Conservation (phyloP, 305 asterid genomes). For the Andrographis paniculata region DNA sequence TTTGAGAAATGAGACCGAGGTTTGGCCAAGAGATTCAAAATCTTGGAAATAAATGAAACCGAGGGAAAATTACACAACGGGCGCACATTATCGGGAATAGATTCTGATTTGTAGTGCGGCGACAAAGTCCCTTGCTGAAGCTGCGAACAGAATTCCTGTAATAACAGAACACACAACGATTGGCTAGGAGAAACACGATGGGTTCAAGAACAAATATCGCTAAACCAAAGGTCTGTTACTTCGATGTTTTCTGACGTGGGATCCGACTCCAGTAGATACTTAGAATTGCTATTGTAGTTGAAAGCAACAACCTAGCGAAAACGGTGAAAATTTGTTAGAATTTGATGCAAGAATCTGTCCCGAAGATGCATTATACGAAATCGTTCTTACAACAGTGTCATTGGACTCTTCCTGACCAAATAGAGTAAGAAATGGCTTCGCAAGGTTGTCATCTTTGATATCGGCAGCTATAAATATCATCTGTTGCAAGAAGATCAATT, state of each 20-base stretch:
- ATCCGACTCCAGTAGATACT: slow-evolving; percentile 60
- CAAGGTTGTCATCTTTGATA: slow-evolving; percentile 72
- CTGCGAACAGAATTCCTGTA: slow-evolving; percentile 67
- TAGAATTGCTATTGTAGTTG: slow-evolving; percentile 50
- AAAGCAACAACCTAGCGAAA: slow-evolving; percentile 53
- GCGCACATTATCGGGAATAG: slow-evolving; percentile 74
- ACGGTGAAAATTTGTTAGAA: slow-evolving; percentile 5
- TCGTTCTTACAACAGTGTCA: slow-evolving; percentile 48
- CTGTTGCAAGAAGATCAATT: slow-evolving; percentile 34
- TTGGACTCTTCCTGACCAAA: slow-evolving; percentile 80
- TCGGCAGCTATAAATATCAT: slow-evolving; percentile 68
- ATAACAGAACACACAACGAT: slow-evolving; percentile 15
- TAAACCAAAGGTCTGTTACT: slow-evolving; percentile 28
- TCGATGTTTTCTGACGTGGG: slow-evolving; percentile 51
- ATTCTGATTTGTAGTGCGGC: slow-evolving; percentile 76
- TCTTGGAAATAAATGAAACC: no score
- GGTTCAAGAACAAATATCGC: slow-evolving; percentile 15
- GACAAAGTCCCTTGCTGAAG: slow-evolving; percentile 44
- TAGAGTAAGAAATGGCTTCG: slow-evolving; percentile 83
- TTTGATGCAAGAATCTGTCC: slow-evolving; percentile 9
- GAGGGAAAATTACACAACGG: slow-evolving; percentile 12
- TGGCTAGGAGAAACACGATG: slow-evolving; percentile 8
- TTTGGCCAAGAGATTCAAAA: slow-evolving; percentile 1
- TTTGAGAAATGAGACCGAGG: slow-evolving; percentile 5
- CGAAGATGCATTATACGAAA: slow-evolving; percentile 10